Evolutionary conservation across 1,284 basidiomycete genomes (phyloP).

Genomic region (Paramarasmius palmivorus): DNA sequence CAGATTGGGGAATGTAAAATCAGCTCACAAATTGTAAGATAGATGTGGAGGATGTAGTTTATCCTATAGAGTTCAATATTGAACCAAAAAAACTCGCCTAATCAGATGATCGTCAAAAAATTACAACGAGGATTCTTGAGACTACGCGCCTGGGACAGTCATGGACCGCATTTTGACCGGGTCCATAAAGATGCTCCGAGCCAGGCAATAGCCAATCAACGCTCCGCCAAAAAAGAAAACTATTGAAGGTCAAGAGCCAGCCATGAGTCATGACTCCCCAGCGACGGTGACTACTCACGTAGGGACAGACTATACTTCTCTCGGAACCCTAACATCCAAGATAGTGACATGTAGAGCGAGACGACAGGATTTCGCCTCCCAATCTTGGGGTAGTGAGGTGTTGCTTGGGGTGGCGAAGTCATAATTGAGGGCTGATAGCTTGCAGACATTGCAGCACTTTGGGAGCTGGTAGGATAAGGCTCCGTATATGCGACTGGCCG

Average conservation of each 20-base stretch:
- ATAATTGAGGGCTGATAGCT: no score
- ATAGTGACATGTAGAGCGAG: conserved; percentile 20
- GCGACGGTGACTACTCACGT: conserved; percentile 15
- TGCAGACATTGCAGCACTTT: no score
- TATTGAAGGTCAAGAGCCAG: conserved; percentile 1
- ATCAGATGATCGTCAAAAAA: neutral
- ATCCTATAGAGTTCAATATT: neutral
- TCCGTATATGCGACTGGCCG: no score
- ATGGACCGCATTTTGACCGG: conserved; percentile 7
- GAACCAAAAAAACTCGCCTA: neutral
- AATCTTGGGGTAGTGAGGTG: neutral
- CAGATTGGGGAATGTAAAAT: neutral
- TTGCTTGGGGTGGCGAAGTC: neutral
- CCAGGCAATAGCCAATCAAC: conserved; percentile 25
- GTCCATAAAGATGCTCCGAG: conserved; percentile 23
- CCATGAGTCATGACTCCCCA: neutral
- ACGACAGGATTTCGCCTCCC: conserved; percentile 6
- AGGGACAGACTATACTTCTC: conserved; percentile 24
- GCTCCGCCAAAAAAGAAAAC: conserved; percentile 27
- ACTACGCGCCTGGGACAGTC: conserved; percentile 20
- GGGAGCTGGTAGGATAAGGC: no score
- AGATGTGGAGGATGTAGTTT: neutral
- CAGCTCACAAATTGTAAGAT: neutral
- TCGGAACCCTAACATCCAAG: conserved; percentile 26
- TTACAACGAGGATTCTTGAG: no score